Evolutionary conservation across 129 eudicot species (phyloP).

Genomic region (Helichrysum umbraculigerum): DNA sequence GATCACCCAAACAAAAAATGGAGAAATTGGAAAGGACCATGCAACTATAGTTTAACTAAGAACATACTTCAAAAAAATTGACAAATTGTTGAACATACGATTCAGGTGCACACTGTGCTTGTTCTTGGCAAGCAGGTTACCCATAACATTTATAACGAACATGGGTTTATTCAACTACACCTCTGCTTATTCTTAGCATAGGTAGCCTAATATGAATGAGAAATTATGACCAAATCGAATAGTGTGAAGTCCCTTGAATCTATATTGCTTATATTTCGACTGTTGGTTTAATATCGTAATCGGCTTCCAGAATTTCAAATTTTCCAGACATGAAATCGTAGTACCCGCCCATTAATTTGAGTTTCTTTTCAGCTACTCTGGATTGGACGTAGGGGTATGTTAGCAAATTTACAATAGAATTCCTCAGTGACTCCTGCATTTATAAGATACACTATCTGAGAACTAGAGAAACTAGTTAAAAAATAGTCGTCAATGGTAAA

Average conservation of each 20-base stretch:
- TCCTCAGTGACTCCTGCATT: slow-evolving; percentile 31
- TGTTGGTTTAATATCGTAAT: slow-evolving; percentile 5
- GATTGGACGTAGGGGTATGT: slow-evolving; percentile 32
- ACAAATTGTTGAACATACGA: not conserved
- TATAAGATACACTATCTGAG: not conserved
- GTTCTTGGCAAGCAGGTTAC: not conserved
- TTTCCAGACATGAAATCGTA: slow-evolving; percentile 27
- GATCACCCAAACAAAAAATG: not conserved
- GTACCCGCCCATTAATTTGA: slow-evolving; percentile 29
- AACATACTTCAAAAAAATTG: too few species aligned
- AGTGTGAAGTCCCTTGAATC: not conserved
- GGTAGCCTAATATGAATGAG: not conserved
- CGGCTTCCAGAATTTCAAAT: slow-evolving; percentile 4
- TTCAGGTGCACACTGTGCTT: not conserved
- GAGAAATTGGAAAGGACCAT: not conserved
- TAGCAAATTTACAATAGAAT: slow-evolving; percentile 21
- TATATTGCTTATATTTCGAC: slow-evolving; percentile 10
- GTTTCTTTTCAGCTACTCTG: slow-evolving; percentile 21
- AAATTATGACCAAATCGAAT: not conserved
- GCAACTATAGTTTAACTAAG: not conserved
- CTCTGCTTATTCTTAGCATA: not conserved
- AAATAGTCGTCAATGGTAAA: not conserved
- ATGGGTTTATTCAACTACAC: not conserved
- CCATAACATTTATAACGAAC: not conserved
- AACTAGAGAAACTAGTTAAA: too few species aligned